Evolutionary conservation across 2,329 filamentous ascomycete species (phyloP), one percentile per base, ranked within the genome.

Genomic region (Ophidiomyces ophidiicola): DNA sequence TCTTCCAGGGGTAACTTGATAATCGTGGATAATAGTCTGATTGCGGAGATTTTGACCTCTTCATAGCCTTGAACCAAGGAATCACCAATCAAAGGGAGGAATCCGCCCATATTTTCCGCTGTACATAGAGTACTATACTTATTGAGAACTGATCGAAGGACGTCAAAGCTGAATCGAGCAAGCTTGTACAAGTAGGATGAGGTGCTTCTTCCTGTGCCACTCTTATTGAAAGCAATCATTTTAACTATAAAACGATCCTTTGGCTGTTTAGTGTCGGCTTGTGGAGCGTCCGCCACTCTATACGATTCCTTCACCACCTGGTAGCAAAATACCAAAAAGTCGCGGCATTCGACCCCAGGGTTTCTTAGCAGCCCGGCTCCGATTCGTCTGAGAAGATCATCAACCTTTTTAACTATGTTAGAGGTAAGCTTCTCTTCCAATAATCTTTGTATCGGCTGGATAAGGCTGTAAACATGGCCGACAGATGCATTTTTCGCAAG

Each of bases 241-340:
- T 87, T 84, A 19, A 94, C 70, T 6, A 96, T 68, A 52, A 90
- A 94, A 41, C 80, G 77, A 30, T 42, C 54, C 72, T 77, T 45
- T 70, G 72, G 11, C 73, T 71, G 49, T 82, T 74, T 5, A 76
- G 62, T 50, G n/a, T 65, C 49, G 44, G 20, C 55, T 53, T 37
- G 55, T 51, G 33, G 41, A 53, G 43, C 39, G 28, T 57, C 48
- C 43, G 48, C 58, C 37, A 42, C 51, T 44, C 74, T 74, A 58
- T 94, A 92, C 0, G 84, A 82, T 46, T 87, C 80, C 54, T 92
- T 82, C 28, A 96, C 82, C 32, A 96, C 73, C 58, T 96, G 85
- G 56, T 94, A 96, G 57, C 87, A 94, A 59, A 98, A 94, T 0
- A 94, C 66, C n/a, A 98, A 66, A 28, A 88, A 78, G 48, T 94